Conservation (phyloP, 1,284 basidiomycete species). For the Marasmius oreades region DNA sequence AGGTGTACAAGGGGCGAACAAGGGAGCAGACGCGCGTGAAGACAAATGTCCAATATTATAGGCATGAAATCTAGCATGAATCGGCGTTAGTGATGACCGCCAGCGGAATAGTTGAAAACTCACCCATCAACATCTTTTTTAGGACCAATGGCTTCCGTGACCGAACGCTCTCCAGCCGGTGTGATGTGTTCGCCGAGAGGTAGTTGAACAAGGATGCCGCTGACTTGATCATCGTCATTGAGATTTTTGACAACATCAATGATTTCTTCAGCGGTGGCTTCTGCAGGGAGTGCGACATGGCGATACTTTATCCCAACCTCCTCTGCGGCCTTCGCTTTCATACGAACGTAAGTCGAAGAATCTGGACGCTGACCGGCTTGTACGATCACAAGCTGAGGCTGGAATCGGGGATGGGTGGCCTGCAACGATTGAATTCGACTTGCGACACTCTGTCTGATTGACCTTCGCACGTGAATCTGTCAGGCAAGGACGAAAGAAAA, state of each 20-base stretch:
- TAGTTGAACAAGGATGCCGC: constrained; percentile 96
- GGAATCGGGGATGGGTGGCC: constrained; percentile 75
- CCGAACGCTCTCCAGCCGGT: constrained; percentile 81
- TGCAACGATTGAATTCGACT: constrained; percentile 60
- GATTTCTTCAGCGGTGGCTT: constrained; percentile 74
- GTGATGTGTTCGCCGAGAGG: constrained; percentile 87
- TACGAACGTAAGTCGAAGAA: constrained; percentile 91
- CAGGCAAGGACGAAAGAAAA: constrained; percentile 11
- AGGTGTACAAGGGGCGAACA: constrained; percentile 96
- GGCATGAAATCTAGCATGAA: constrained; percentile 79
- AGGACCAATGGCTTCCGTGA: constrained; percentile 93
- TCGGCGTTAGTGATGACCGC: constrained; percentile 10
- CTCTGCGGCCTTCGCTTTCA: constrained; percentile 96
- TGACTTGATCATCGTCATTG: constrained; percentile 82
- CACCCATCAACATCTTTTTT: constrained; percentile 97
- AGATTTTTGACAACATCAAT: constrained; percentile 77
- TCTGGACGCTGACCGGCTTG: constrained; percentile 93
- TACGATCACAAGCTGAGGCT: constrained; percentile 88
- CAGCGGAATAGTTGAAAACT: constrained; percentile 20
- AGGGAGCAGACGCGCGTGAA: constrained; percentile 86
- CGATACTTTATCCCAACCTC: constrained; percentile 92
- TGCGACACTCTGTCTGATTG: constrained; percentile 75
- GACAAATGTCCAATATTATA: constrained; percentile 97
- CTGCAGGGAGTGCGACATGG: constrained; percentile 75
- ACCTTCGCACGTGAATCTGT: constrained; percentile 40